phyloP scores from a whole-genome alignment of 1,139 yeast genomes.

The Taiozyma onychis region DNA sequence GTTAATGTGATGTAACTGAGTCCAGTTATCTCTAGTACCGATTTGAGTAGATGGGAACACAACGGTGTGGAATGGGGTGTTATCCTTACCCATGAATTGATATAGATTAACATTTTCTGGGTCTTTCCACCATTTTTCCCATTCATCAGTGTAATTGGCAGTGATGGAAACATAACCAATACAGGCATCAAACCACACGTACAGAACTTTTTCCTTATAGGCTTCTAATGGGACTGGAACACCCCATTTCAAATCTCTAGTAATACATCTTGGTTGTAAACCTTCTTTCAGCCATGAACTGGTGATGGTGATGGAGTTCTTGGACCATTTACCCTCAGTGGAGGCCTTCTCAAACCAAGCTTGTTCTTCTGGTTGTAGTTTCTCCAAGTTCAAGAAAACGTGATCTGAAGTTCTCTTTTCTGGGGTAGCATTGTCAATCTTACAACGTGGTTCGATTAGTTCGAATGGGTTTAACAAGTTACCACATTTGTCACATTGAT shows the following conservation, averaged over 20 bases:
- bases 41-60: slow-evolving; percentile 91
- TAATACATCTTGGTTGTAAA: slow-evolving; percentile 88
- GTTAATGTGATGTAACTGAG: slow-evolving; percentile 81
- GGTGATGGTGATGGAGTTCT: slow-evolving; percentile 82
- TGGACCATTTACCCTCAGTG: slow-evolving; percentile 81
- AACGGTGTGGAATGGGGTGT: slow-evolving; percentile 97
- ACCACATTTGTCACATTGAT: slow-evolving; percentile 98
- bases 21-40: slow-evolving; percentile 88
- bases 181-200: slow-evolving; percentile 98
- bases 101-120: slow-evolving; percentile 80
- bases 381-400: slow-evolving; percentile 75
- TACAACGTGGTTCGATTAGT: slow-evolving; percentile 90
- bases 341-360: slow-evolving; percentile 70
- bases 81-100: slow-evolving; percentile 99
- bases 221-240: slow-evolving; percentile 90
- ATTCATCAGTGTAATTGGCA: slow-evolving; percentile 79
- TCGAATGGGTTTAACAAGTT: slow-evolving; percentile 84
- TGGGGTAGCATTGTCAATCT: slow-evolving; percentile 80
- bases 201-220: slow-evolving; percentile 81
- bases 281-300: slow-evolving; percentile 94
- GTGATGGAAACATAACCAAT: slow-evolving; percentile 96
- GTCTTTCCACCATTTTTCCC: slow-evolving; percentile 90
- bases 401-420: slow-evolving; percentile 79
- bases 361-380: slow-evolving; percentile 68
- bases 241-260: slow-evolving; percentile 97